Conservation (phyloP, 73 alveolate genomes). For the Paramecium pentaurelia region DNA sequence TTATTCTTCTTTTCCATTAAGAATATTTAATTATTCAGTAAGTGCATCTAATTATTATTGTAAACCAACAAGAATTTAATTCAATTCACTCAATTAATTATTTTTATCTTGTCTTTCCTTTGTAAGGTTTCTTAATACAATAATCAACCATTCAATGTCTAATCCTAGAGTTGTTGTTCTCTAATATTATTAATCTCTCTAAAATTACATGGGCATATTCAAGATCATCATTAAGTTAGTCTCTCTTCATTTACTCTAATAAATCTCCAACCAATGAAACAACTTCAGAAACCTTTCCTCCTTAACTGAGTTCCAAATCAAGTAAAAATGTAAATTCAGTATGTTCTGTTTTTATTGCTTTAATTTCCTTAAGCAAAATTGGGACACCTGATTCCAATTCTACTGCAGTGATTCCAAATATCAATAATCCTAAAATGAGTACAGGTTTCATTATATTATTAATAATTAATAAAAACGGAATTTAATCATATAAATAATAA, state of each 20-base stretch:
- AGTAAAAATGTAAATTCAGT: slow-evolving; percentile 4
- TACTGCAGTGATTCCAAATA: not conserved
- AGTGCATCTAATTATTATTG: not conserved
- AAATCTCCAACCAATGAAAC: slow-evolving; percentile 36
- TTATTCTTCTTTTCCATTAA: slow-evolving; percentile 30
- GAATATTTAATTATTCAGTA: not conserved
- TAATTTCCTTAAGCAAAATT: slow-evolving; percentile 38
- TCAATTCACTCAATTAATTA: not conserved
- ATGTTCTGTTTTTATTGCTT: slow-evolving; percentile 13
- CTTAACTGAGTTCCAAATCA: slow-evolving; percentile 40
- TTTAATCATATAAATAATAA: not conserved
- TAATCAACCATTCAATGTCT: slow-evolving; percentile 31
- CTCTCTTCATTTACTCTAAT: not conserved
- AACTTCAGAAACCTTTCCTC: slow-evolving; percentile 3
- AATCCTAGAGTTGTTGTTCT: slow-evolving; percentile 35
- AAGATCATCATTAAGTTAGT: slow-evolving; percentile 17
- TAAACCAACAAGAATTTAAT: not conserved
- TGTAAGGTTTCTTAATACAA: not conserved
- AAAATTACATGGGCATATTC: slow-evolving; percentile 40
- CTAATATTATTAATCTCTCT: not conserved
- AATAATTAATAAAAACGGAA: slow-evolving; percentile 19
- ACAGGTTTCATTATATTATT: not conserved
- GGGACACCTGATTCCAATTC: slow-evolving; percentile 44
- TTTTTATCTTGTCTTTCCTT: slow-evolving; percentile 12
- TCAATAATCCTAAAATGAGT: not conserved